Percentiles rank a stretch among this genome's conserved stretches.
These are phyloP conservation scores for Gentiana straminea DNA, from an alignment of 257 asterid genomes.

Conservation along the genomic window DNA sequence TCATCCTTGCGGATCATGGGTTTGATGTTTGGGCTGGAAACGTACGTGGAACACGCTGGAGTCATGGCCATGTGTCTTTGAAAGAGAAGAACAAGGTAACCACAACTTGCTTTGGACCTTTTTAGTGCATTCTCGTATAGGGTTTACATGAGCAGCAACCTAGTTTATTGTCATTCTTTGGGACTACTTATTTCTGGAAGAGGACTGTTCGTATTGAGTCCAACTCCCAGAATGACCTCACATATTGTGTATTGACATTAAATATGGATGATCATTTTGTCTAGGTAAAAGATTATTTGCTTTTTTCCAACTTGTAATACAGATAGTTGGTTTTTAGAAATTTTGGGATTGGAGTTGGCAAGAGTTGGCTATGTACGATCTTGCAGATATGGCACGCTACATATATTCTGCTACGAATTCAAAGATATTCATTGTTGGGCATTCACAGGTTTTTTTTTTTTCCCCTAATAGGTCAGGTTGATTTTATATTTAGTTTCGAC, in stretches of 20 bases:
- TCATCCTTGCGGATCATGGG: conserved; percentile 82
- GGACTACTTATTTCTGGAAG: too few species aligned
- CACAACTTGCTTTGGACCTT: not conserved
- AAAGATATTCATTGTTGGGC: conserved; percentile 75
- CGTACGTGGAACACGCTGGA: conserved; percentile 99
- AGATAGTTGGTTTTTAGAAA: conserved; percentile 33
- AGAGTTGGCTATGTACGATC: conserved; percentile 83
- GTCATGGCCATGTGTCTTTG: conserved; percentile 78
- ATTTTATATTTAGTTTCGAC: too few species aligned
- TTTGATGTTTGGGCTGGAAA: conserved; percentile 98
- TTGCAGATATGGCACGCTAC: conserved; percentile 69
- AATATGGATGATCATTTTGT: too few species aligned
- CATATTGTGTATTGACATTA: too few species aligned
- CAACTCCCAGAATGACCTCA: not conserved
- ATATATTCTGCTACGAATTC: conserved; percentile 45
- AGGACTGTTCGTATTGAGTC: not conserved
- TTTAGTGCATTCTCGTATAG: not conserved
- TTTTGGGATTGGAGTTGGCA: conserved; percentile 99
- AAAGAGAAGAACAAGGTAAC: conserved; percentile 60
- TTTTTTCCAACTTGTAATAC: conserved; percentile 7
- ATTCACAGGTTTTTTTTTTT: conserved; percentile 70
- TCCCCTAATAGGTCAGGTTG: too few species aligned
- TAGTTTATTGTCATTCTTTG: too few species aligned
- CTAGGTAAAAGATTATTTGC: not conserved
- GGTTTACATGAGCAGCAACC: too few species aligned